Conservation (phyloP, 2,329 filamentous ascomycete genomes). For the Niveomyces coronatus region DNA sequence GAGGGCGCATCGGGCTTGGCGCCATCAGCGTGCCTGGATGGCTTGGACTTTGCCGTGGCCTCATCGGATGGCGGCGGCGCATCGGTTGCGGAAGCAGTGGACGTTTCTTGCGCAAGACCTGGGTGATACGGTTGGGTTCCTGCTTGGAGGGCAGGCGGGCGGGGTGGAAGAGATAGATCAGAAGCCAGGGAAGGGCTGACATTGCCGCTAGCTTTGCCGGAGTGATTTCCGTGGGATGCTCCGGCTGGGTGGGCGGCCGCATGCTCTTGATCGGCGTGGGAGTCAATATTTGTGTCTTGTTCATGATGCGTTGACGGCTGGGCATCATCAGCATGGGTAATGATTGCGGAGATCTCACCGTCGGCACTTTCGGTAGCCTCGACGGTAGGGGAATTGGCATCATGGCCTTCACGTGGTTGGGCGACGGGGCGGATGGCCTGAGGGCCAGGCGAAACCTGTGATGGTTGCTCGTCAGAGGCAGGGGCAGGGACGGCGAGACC, state of each 20-base stretch:
- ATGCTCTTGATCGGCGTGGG: slow-evolving; percentile 19
- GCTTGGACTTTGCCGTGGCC: too few species aligned
- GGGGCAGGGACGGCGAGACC: slow-evolving; percentile 17
- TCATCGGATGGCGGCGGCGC: too few species aligned
- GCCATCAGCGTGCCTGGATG: slow-evolving; percentile 15
- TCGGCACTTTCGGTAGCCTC: neutral
- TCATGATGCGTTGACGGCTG: neutral
- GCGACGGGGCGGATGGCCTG: slow-evolving; percentile 6
- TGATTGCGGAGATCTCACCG: neutral
- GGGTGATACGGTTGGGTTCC: slow-evolving; percentile 26
- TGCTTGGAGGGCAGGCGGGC: slow-evolving; percentile 32
- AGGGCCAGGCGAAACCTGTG: slow-evolving; percentile 16
- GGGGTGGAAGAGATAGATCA: slow-evolving; percentile 35
- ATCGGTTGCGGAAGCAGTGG: slow-evolving; percentile 18
- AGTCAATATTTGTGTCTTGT: slow-evolving; percentile 1
- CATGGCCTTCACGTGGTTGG: slow-evolving; percentile 6
- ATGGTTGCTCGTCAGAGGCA: slow-evolving; percentile 17
- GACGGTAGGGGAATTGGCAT: neutral
- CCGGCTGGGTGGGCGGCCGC: slow-evolving; percentile 12
- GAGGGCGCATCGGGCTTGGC: slow-evolving; percentile 9
- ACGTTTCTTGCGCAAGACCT: slow-evolving; percentile 17
- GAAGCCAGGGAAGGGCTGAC: slow-evolving; percentile 22
- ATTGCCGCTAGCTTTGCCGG: slow-evolving; percentile 19
- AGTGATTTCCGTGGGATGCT: slow-evolving; percentile 17
- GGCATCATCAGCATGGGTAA: neutral